phyloP scores from a whole-genome alignment of 306 rosid genomes.

The Vigna angularis region DNA sequence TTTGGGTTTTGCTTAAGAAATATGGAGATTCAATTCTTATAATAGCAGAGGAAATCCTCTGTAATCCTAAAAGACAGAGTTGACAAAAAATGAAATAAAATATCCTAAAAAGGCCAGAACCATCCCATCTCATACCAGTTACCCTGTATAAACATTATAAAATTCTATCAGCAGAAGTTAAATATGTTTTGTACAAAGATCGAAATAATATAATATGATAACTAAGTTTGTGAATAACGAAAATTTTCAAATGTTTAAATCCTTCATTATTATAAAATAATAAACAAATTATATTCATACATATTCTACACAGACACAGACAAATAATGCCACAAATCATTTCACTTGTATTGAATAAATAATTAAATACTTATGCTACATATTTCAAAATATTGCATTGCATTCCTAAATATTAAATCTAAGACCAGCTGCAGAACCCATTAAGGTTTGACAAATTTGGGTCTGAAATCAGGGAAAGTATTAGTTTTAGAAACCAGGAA shows the following conservation, averaged over 20 bases:
- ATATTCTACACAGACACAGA: neutral
- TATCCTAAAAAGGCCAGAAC: too few relatives aligned
- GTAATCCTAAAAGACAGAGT: neutral
- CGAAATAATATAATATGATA: neutral
- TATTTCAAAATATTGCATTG: conserved; percentile 1
- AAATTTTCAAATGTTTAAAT: neutral
- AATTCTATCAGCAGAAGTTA: neutral
- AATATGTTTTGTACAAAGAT: neutral
- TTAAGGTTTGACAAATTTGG: conserved; percentile 12
- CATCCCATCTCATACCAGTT: too few relatives aligned
- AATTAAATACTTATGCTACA: neutral
- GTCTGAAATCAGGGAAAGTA: neutral
- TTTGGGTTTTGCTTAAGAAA: neutral
- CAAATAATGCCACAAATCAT: neutral
- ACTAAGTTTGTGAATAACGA: neutral
- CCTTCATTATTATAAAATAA: conserved; percentile 1
- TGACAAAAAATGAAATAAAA: conserved; percentile 23
- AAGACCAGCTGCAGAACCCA: neutral
- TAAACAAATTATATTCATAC: conserved; percentile 6
- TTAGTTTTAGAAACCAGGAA: neutral
- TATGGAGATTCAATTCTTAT: conserved; percentile 14
- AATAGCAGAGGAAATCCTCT: neutral
- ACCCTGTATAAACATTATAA: neutral
- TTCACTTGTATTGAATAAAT: neutral
- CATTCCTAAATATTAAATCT: neutral